These are phyloP conservation scores for Diaporthe helianthi DNA, from an alignment of 2,329 filamentous ascomycete species.

Conservation along the genomic window DNA sequence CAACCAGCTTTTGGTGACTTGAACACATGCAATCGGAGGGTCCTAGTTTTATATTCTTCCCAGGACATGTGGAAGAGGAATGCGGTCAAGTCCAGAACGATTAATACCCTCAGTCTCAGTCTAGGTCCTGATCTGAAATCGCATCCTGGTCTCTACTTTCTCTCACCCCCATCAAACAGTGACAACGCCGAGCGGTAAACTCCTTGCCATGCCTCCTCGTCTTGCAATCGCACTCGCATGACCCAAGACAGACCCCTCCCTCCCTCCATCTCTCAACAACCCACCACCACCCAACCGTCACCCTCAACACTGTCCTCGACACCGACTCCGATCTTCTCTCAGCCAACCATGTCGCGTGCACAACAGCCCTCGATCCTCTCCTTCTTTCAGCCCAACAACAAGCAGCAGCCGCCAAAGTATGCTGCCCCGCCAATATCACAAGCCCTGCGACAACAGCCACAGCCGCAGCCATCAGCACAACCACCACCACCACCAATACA, in stretches of 20 bases:
- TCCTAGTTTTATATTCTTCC: not conserved
- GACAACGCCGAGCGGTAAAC: not conserved
- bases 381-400: conserved; percentile 60
- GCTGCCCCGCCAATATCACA: conserved; percentile 46
- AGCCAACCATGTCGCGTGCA: conserved; percentile 44
- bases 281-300: not conserved
- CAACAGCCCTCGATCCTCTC: conserved; percentile 63
- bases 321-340: not conserved
- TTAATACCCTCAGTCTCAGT: not conserved
- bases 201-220: conserved; percentile 19
- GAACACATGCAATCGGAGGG: conserved; percentile 3
- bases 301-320: not conserved
- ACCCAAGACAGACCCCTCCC: not conserved
- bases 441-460: conserved; percentile 36
- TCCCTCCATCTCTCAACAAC: not conserved
- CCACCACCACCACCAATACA: too few relatives aligned
- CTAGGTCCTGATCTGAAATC: not conserved
- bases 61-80: not conserved
- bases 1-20: conserved; percentile 3
- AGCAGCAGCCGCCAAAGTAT: conserved; percentile 52
- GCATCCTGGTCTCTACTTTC: not conserved
- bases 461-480: conserved; percentile 29
- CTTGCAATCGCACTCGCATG: not conserved
- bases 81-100: conserved; percentile 6
- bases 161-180: not conserved